Conservation (phyloP, 2,329 filamentous ascomycete species). For the Cladosporium halotolerans region DNA sequence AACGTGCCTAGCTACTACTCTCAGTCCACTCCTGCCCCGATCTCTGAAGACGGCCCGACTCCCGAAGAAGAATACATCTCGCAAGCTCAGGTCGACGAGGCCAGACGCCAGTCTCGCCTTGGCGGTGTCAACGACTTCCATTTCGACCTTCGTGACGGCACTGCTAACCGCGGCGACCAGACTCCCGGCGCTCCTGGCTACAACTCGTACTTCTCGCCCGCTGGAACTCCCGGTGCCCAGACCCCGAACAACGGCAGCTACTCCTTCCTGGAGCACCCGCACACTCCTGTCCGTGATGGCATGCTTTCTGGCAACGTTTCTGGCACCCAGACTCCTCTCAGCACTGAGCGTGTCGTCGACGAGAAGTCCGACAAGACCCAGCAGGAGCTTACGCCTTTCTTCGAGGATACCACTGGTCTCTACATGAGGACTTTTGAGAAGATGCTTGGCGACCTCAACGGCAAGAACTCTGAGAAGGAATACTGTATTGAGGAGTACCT, state of each 20-base stretch:
- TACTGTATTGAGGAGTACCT: slow-evolving; percentile 62
- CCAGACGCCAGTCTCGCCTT: slow-evolving; percentile 26
- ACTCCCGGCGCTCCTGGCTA: not conserved
- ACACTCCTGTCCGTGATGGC: slow-evolving; percentile 21
- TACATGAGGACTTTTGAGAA: slow-evolving; percentile 55
- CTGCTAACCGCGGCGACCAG: slow-evolving; percentile 12
- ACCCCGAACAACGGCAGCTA: slow-evolving; percentile 18
- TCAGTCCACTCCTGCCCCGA: not conserved
- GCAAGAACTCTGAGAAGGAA: slow-evolving; percentile 51
- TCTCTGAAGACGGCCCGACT: not conserved
- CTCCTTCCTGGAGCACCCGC: slow-evolving; percentile 25
- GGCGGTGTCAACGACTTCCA: slow-evolving; percentile 23
- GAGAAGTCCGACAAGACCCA: slow-evolving; percentile 55
- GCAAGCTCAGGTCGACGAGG: slow-evolving; percentile 26
- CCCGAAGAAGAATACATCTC: slow-evolving; percentile 29
- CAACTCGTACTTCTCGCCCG: slow-evolving; percentile 21
- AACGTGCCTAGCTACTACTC: slow-evolving; percentile 12
- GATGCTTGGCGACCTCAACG: slow-evolving; percentile 50
- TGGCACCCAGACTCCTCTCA: slow-evolving; percentile 36
- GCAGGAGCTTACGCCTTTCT: slow-evolving; percentile 62
- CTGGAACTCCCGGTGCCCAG: slow-evolving; percentile 15
- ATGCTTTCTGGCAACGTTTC: slow-evolving; percentile 9
- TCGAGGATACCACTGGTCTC: slow-evolving; percentile 58
- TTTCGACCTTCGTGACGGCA: slow-evolving; percentile 26
- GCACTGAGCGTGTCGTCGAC: slow-evolving; percentile 52